Conservation (phyloP, 768 basidiomycete species). For the Amanita rubescens region DNA sequence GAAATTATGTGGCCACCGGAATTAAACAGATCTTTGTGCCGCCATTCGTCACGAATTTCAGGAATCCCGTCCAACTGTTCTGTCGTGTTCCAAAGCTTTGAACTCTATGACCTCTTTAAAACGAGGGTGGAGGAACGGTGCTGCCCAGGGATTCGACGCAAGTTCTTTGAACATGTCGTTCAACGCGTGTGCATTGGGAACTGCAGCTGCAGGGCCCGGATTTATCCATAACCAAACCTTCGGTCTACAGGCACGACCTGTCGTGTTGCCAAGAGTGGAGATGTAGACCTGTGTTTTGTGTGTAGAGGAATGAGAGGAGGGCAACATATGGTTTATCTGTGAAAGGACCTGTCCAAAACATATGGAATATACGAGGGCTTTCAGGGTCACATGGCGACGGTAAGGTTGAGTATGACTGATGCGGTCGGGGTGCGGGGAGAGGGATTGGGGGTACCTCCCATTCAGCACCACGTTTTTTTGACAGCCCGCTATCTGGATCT, state of each 20-base stretch:
- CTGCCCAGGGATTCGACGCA: slow-evolving; percentile 85
- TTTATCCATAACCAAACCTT: slow-evolving; percentile 99
- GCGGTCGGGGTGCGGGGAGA: slow-evolving; percentile 43
- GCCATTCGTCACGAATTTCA: slow-evolving; percentile 89
- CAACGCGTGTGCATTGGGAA: slow-evolving; percentile 77
- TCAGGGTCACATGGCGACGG: slow-evolving; percentile 72
- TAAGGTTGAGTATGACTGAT: slow-evolving; percentile 51
- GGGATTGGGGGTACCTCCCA: slow-evolving; percentile 49
- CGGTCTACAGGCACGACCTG: slow-evolving; percentile 60
- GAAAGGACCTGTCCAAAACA: slow-evolving; percentile 99
- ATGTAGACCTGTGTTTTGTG: slow-evolving; percentile 88
- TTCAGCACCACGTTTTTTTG: slow-evolving; percentile 50
- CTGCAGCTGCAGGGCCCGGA: slow-evolving; percentile 88
- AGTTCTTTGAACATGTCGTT: slow-evolving; percentile 80
- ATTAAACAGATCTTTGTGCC: slow-evolving; percentile 79
- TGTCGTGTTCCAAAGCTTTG: slow-evolving; percentile 97
- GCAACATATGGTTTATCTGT: slow-evolving; percentile 98
- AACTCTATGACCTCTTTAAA: slow-evolving; percentile 93
- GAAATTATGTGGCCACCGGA: slow-evolving; percentile 74
- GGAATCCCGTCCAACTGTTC: slow-evolving; percentile 90
- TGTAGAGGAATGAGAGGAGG: slow-evolving; percentile 89
- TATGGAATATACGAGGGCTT: slow-evolving; percentile 88
- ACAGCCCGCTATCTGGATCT: slow-evolving; percentile 48
- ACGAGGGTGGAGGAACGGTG: slow-evolving; percentile 88
- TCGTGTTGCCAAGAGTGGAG: slow-evolving; percentile 41